Percentiles rank a stretch among this genome's conserved stretches.
Conservation (phyloP, 75 land plant genomes). For the Adiantum capillusveneris region DNA sequence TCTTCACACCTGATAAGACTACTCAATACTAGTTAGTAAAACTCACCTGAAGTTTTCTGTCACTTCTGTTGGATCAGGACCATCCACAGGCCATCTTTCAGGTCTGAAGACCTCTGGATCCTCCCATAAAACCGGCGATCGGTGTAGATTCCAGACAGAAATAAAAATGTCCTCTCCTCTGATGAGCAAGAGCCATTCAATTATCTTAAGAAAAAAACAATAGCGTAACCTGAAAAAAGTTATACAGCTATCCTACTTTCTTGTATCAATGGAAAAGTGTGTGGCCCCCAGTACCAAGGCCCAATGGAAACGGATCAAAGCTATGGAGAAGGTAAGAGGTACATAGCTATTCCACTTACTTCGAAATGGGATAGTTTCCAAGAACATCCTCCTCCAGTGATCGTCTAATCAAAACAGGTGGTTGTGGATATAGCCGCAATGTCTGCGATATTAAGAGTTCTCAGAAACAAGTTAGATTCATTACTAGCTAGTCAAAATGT, state of each 20-base stretch:
- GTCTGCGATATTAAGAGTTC: conserved; percentile 43
- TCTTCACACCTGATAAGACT: too few relatives aligned
- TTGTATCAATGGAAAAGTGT: conserved; percentile 14
- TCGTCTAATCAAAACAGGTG: conserved; percentile 90
- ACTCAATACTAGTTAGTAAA: too few relatives aligned
- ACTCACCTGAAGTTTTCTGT: conserved; percentile 74
- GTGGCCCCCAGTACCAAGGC: too few relatives aligned
- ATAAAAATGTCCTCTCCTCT: conserved; percentile 98
- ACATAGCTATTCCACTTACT: conserved; percentile 22
- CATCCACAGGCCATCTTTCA: conserved; percentile 94
- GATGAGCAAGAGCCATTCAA: background rate
- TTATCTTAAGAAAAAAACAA: background rate
- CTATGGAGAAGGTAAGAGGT: too few relatives aligned
- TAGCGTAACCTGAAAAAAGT: too few relatives aligned
- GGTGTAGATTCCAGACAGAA: conserved; percentile 89
- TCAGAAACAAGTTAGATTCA: too few relatives aligned
- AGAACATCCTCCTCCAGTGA: conserved; percentile 73
- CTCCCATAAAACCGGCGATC: conserved; percentile 62
- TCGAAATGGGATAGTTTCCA: conserved; percentile 63
- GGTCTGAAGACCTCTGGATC: conserved; percentile 84
- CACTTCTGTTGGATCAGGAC: conserved; percentile 75
- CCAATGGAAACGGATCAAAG: too few relatives aligned
- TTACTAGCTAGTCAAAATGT: too few relatives aligned
- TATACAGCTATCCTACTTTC: conserved; percentile 15
- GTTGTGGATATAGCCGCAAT: conserved; percentile 89